Evolutionary conservation across 2,329 filamentous ascomycete genomes (phyloP).

Genomic region (Neofusicoccum sp.): DNA sequence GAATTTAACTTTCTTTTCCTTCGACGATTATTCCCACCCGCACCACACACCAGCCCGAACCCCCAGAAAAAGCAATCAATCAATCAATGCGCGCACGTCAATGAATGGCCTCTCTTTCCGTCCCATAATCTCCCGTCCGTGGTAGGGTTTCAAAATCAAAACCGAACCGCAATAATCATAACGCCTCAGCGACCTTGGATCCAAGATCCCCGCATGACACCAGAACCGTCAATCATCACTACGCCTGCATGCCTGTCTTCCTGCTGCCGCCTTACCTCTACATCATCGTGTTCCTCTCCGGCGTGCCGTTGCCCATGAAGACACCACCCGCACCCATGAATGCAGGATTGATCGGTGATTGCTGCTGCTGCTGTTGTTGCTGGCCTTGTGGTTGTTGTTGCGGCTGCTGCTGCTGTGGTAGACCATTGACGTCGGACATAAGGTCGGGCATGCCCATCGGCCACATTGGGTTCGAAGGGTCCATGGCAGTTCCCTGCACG

Average conservation of each 20-base stretch:
- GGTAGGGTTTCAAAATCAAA: too few species aligned
- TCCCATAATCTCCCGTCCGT: too few species aligned
- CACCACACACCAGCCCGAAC: too few species aligned
- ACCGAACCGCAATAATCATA: too few species aligned
- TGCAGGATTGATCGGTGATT: slow-evolving; percentile 27
- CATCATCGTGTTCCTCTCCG: slow-evolving; percentile 19
- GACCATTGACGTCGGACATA: slow-evolving; percentile 23
- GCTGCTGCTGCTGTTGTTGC: slow-evolving; percentile 10
- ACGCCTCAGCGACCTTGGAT: too few species aligned
- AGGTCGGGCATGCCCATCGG: slow-evolving; percentile 42
- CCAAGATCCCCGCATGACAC: neutral
- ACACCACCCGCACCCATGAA: slow-evolving; percentile 36
- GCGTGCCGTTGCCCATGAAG: slow-evolving; percentile 43
- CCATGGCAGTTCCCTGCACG: slow-evolving; percentile 60
- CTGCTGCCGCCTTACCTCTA: neutral
- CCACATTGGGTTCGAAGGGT: slow-evolving; percentile 46
- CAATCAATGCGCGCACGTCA: too few species aligned
- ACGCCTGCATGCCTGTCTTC: neutral
- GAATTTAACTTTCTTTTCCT: neutral
- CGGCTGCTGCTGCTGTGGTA: slow-evolving; percentile 29
- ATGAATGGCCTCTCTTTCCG: too few species aligned
- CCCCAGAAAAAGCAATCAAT: too few species aligned
- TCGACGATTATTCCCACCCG: neutral
- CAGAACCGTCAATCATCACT: neutral
- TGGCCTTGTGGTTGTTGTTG: slow-evolving; percentile 23